phyloP scores from a whole-genome alignment of 768 basidiomycete genomes.

The Pleurotus giganteus region DNA sequence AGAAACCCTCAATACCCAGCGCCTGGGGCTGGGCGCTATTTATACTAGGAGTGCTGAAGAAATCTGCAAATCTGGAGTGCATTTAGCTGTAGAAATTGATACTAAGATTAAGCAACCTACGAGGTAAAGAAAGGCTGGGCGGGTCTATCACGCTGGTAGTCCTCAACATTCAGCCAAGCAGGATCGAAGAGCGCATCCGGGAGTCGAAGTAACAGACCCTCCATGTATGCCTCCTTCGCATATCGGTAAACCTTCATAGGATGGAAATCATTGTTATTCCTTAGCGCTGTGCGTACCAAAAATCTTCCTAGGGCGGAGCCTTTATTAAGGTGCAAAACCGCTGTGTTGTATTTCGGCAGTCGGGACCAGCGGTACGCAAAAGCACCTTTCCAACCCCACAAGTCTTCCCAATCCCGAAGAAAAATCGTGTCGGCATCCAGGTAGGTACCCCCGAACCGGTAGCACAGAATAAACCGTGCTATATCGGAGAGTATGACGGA shows the following conservation, averaged over 20 bases:
- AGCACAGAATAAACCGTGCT: conserved; percentile 96
- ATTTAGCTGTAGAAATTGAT: not conserved
- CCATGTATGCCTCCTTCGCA: conserved; percentile 83
- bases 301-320: conserved; percentile 89
- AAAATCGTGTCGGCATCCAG: conserved; percentile 96
- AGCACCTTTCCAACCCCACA: conserved; percentile 96
- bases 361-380: conserved; percentile 98
- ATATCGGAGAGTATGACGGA: conserved; percentile 95
- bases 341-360: conserved; percentile 92
- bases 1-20: conserved; percentile 93
- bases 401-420: conserved; percentile 96
- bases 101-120: conserved; percentile 37
- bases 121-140: conserved; percentile 92
- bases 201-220: conserved; percentile 79
- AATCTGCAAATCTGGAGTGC: conserved; percentile 71
- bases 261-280: conserved; percentile 94
- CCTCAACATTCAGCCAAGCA: conserved; percentile 94
- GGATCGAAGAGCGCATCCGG: conserved; percentile 97
- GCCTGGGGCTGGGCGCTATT: conserved; percentile 82
- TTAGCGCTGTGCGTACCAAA: conserved; percentile 90
- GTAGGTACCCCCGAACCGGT: conserved; percentile 95
- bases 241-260: conserved; percentile 94
- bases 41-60: conserved; percentile 78
- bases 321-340: conserved; percentile 92
- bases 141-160: conserved; percentile 87